Percentiles rank a stretch among this genome's conserved stretches.
Evolutionary conservation across 73 alveolate genomes (phyloP).

Genomic region (Paramecium sexaurelia): DNA sequence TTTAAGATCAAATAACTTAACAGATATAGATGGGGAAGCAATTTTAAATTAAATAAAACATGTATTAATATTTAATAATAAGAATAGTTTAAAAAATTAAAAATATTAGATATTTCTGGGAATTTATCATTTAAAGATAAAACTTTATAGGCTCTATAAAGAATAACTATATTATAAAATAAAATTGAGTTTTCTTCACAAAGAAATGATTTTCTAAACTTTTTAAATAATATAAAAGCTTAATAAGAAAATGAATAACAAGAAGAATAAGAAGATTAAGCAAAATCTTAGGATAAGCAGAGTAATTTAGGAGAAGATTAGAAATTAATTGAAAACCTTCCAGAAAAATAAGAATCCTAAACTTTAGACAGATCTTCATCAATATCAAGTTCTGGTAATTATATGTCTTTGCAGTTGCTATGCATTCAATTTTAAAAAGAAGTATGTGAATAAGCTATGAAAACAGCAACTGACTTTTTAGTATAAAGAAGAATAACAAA

Average conservation of each 20-base stretch:
- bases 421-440: constrained; percentile 24
- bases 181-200: neutral
- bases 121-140: neutral
- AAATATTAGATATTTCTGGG: constrained; percentile 43
- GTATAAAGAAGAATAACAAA: constrained; percentile 36
- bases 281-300: neutral
- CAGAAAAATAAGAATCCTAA: neutral
- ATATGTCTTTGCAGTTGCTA: constrained; percentile 5
- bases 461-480: constrained; percentile 49
- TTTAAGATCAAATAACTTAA: constrained; percentile 20
- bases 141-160: neutral
- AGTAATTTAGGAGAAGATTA: neutral
- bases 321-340: neutral
- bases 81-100: constrained; percentile 38
- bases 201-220: neutral
- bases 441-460: constrained; percentile 50
- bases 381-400: neutral
- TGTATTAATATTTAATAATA: neutral
- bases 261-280: neutral
- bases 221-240: neutral
- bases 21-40: constrained; percentile 44
- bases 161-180: neutral
- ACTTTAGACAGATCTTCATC: neutral
- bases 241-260: neutral
- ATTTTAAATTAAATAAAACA: constrained; percentile 13